Evolutionary conservation across 2,329 filamentous ascomycete species (phyloP).

Genomic region (Monosporascus ibericus): DNA sequence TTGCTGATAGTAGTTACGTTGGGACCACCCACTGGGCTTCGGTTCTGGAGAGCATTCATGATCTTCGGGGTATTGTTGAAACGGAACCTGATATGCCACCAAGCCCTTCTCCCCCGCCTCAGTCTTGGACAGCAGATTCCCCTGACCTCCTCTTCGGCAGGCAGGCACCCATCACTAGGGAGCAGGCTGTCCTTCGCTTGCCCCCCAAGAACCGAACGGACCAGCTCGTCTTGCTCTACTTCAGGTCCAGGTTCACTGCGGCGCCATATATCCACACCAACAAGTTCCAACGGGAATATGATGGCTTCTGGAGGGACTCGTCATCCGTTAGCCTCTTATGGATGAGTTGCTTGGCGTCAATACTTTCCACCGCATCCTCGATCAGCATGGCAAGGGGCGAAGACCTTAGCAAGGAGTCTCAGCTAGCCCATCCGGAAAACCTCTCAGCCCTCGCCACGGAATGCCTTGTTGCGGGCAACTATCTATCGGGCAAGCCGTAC

Average conservation of each 20-base stretch:
- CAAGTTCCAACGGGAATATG: conserved; percentile 43
- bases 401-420: conserved; percentile 14
- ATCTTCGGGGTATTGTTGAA: conserved; percentile 27
- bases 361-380: conserved; percentile 35
- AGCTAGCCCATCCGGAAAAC: conserved; percentile 21
- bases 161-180: conserved; percentile 21
- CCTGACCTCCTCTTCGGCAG: conserved; percentile 24
- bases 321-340: conserved; percentile 37
- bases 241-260: conserved; percentile 25
- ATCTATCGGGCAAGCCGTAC: conserved; percentile 37
- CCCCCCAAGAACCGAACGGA: conserved; percentile 25
- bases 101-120: conserved; percentile 21
- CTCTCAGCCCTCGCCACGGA: conserved; percentile 33
- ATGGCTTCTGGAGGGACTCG: conserved; percentile 39
- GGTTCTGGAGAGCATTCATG: conserved; percentile 30
- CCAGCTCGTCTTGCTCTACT: conserved; percentile 28
- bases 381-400: conserved; percentile 27
- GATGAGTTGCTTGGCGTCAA: conserved; percentile 45
- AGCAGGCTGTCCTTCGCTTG: conserved; percentile 26
- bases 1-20: conserved; percentile 24
- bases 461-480: conserved; percentile 42
- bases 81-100: conserved; percentile 17
- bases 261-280: conserved; percentile 29
- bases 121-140: conserved; percentile 15
- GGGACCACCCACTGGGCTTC: conserved; percentile 29